These are phyloP conservation scores for Hydrangea macrophylla DNA, from an alignment of 148 eudicot species.

Conservation along the genomic window DNA sequence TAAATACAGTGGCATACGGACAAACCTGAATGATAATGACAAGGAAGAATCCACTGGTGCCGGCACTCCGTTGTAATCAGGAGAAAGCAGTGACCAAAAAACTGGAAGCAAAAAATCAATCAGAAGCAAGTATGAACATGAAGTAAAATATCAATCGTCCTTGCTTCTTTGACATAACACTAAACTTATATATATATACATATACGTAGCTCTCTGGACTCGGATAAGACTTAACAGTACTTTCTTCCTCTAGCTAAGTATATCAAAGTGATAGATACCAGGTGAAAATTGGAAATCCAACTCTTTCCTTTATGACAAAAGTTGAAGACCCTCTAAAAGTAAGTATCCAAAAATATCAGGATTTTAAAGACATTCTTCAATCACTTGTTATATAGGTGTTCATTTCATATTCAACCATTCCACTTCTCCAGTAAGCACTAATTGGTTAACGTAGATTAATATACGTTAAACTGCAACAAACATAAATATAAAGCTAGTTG, in stretches of 20 bases:
- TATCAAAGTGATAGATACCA: neutral
- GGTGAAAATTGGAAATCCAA: neutral
- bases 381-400: too few relatives aligned
- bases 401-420: too few relatives aligned
- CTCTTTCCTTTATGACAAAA: neutral
- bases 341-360: too few relatives aligned
- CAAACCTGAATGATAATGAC: slow-evolving; percentile 75
- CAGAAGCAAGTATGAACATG: slow-evolving; percentile 5
- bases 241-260: neutral
- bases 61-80: slow-evolving; percentile 47
- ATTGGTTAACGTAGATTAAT: neutral
- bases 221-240: neutral
- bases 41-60: slow-evolving; percentile 67
- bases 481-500: neutral
- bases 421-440: neutral
- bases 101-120: slow-evolving; percentile 40
- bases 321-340: too few relatives aligned
- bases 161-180: too few relatives aligned
- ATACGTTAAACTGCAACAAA: neutral
- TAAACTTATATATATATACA: too few relatives aligned
- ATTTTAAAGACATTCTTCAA: too few relatives aligned
- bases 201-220: neutral
- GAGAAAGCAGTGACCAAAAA: slow-evolving; percentile 74
- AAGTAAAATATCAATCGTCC: too few relatives aligned
- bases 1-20: neutral